Percentiles rank a stretch among this genome's conserved stretches.
These are phyloP conservation scores for Suhomyces sp. DNA, from an alignment of 805 yeast species.

Conservation along the genomic window DNA sequence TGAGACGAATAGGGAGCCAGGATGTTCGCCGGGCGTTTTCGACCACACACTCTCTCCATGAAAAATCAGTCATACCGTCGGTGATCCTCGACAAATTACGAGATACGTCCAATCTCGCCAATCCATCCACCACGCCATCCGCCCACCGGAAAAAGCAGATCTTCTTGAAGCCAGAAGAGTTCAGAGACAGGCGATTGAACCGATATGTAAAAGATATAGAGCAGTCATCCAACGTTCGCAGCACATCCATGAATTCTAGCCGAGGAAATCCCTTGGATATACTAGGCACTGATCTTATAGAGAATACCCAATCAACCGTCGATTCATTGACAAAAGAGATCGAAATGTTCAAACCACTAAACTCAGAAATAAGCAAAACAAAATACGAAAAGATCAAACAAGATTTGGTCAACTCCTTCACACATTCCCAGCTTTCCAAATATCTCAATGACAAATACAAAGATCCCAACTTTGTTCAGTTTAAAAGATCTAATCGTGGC, in stretches of 20 bases:
- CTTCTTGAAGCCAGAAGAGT: slow-evolving; percentile 16
- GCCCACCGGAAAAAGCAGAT: slow-evolving; percentile 7
- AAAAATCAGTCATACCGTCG: slow-evolving; percentile 15
- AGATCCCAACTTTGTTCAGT: slow-evolving; percentile 4
- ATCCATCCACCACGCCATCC: not conserved
- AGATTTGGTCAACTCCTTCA: slow-evolving; percentile 10
- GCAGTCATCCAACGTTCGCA: slow-evolving; percentile 3
- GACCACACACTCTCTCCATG: not conserved
- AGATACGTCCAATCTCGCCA: slow-evolving; percentile 10
- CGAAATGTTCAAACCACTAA: slow-evolving; percentile 9
- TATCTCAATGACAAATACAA: slow-evolving; percentile 8
- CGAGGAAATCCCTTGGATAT: slow-evolving; percentile 3
- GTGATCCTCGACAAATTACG: slow-evolving; percentile 11
- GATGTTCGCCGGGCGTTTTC: not conserved
- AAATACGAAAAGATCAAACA: slow-evolving; percentile 5
- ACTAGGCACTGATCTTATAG: slow-evolving; percentile 5
- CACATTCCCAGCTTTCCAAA: slow-evolving; percentile 10
- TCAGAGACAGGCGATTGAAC: slow-evolving; percentile 14
- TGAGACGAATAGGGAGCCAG: not conserved
- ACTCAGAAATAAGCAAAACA: slow-evolving; percentile 4
- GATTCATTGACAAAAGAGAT: slow-evolving; percentile 2
- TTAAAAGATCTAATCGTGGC: slow-evolving; percentile 2
- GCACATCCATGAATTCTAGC: not conserved
- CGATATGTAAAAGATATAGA: slow-evolving; percentile 12
- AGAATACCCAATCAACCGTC: not conserved